These are phyloP conservation scores for Suillus subluteus DNA, from an alignment of 768 basidiomycete species.

Conservation along the genomic window DNA sequence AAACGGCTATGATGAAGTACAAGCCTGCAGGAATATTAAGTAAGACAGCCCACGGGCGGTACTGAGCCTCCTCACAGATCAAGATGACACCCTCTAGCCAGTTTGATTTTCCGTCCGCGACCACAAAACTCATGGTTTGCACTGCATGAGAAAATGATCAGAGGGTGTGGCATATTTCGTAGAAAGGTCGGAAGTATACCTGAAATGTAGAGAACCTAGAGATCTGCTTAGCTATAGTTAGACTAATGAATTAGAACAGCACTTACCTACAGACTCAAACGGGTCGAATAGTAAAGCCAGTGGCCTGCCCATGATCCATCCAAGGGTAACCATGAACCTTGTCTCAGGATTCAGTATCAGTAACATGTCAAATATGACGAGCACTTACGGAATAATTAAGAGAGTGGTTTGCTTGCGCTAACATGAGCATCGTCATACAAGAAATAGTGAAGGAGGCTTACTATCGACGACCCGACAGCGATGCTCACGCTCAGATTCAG, in stretches of 20 bases:
- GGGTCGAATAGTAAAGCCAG: conserved; percentile 85
- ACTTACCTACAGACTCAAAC: conserved; percentile 75
- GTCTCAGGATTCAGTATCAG: conserved; percentile 11
- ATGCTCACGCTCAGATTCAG: conserved; percentile 84
- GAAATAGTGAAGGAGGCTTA: conserved; percentile 37
- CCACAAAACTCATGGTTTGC: conserved; percentile 82
- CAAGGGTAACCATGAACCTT: conserved; percentile 75
- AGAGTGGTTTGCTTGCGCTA: conserved; percentile 73
- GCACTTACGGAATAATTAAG: conserved; percentile 78
- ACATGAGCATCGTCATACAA: conserved; percentile 1
- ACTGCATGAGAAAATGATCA: conserved; percentile 44
- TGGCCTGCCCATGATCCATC: conserved; percentile 83
- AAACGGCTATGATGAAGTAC: conserved; percentile 71
- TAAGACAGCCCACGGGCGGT: neutral
- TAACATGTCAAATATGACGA: neutral
- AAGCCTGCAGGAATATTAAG: conserved; percentile 46
- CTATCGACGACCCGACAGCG: conserved; percentile 79
- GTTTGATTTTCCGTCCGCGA: conserved; percentile 81
- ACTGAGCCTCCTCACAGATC: conserved; percentile 53
- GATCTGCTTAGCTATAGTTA: conserved; percentile 15
- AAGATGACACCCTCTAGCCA: conserved; percentile 82
- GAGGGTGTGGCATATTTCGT: conserved; percentile 4
- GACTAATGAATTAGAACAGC: conserved; percentile 11
- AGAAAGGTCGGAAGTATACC: conserved; percentile 39
- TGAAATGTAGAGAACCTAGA: conserved; percentile 40